Evolutionary conservation across 352 stramenopile genomes (phyloP).

Genomic region (Phytophthora constricta): DNA sequence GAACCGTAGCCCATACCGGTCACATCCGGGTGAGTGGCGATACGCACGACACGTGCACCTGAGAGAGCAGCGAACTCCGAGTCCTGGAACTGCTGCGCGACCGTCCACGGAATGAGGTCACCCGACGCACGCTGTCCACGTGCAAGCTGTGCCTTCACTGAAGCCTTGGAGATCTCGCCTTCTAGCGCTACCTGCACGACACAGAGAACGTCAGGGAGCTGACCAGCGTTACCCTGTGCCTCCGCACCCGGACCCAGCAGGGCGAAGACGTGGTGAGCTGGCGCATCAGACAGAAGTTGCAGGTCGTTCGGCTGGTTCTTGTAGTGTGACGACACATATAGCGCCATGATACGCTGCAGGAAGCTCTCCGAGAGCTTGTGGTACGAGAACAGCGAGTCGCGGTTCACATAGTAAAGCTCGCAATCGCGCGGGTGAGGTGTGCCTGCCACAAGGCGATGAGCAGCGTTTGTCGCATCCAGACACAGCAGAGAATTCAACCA

Average conservation of each 20-base stretch:
- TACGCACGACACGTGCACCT: slow-evolving; percentile 97
- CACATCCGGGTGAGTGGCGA: slow-evolving; percentile 98
- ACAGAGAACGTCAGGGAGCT: slow-evolving; percentile 98
- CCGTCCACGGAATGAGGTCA: slow-evolving; percentile 99
- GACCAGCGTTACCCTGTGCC: slow-evolving; percentile 85
- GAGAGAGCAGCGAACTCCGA: slow-evolving; percentile 97
- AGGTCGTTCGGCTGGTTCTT: slow-evolving; percentile 99
- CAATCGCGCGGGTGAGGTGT: slow-evolving; percentile 96
- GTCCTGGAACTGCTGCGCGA: slow-evolving; percentile 99
- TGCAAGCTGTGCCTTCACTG: slow-evolving; percentile 94
- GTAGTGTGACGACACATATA: slow-evolving; percentile 99
- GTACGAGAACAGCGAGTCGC: slow-evolving; percentile 99
- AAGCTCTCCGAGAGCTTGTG: slow-evolving; percentile 98
- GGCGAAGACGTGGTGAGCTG: slow-evolving; percentile 98
- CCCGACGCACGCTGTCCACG: slow-evolving; percentile 96
- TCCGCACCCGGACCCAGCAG: slow-evolving; percentile 95
- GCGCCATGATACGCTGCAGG: slow-evolving; percentile 91
- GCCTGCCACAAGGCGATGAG: slow-evolving; percentile 90
- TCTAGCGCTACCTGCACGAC: slow-evolving; percentile 98
- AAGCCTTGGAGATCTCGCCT: slow-evolving; percentile 96
- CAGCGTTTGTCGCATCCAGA: slow-evolving; percentile 90
- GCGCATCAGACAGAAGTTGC: slow-evolving; percentile 98
- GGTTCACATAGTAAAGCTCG: slow-evolving; percentile 99
- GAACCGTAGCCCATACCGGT: slow-evolving; percentile 98
- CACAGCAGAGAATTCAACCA: slow-evolving; percentile 99